Conservation (phyloP, 192 early-diverging fungal genomes). For the Spinellus fusiger region DNA sequence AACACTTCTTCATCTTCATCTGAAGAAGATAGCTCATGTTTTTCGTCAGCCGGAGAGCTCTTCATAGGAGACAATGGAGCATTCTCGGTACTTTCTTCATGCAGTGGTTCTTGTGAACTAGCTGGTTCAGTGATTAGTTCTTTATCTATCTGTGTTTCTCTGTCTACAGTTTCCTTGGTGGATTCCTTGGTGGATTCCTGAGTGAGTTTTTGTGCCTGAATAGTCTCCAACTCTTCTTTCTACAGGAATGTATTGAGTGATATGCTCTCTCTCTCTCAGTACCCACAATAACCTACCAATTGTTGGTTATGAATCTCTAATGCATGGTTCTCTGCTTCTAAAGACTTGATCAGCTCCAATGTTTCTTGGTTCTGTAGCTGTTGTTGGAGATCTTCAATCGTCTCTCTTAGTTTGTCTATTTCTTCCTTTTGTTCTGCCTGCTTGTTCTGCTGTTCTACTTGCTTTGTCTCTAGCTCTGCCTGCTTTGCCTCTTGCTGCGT, state of each 20-base stretch:
- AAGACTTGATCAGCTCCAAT: constrained; percentile 2
- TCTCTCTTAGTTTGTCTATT: neutral
- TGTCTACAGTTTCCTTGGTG: constrained; percentile 6
- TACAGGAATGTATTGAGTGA: no score
- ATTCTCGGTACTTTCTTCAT: neutral
- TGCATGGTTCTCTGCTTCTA: constrained; percentile 14
- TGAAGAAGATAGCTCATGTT: neutral
- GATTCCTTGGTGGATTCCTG: no score
- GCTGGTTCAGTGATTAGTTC: neutral
- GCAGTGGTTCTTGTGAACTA: neutral
- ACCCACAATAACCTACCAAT: no score
- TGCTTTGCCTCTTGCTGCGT: constrained; percentile 15
- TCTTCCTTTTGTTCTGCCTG: neutral
- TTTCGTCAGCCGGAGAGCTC: no score
- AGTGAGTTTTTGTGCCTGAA: no score
- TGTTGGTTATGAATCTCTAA: constrained; percentile 11
- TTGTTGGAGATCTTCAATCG: constrained; percentile 1
- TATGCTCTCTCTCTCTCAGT: no score
- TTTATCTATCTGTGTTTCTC: constrained; percentile 10
- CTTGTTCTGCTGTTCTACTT: neutral
- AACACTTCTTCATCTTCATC: constrained; percentile 31
- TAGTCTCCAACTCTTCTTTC: no score
- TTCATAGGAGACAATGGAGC: no score
- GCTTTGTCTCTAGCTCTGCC: neutral
- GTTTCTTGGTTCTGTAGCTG: constrained; percentile 2